These are phyloP conservation scores for Mucor ambiguus DNA, from an alignment of 371 early-diverging fungal species.

Conservation along the genomic window DNA sequence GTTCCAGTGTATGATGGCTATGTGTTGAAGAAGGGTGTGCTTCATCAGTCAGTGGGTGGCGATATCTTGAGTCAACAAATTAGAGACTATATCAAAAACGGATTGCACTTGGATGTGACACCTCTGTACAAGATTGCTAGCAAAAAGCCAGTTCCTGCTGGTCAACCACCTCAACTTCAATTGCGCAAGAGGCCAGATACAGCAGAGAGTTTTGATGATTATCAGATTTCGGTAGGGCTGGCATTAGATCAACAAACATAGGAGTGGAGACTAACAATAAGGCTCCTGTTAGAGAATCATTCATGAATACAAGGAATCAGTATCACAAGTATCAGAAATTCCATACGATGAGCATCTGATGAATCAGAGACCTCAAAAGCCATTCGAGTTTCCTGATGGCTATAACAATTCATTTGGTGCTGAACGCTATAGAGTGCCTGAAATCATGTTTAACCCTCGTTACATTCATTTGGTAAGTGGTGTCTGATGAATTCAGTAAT, in stretches of 20 bases:
- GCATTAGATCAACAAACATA: background rate
- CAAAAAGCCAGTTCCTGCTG: slow-evolving; percentile 75
- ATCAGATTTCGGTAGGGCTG: slow-evolving; percentile 60
- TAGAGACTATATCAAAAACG: slow-evolving; percentile 61
- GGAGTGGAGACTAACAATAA: background rate
- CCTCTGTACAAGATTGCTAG: slow-evolving; percentile 83
- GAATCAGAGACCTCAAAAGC: slow-evolving; percentile 64
- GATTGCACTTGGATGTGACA: slow-evolving; percentile 66
- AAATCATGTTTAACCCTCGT: slow-evolving; percentile 69
- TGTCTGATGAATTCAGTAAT: background rate
- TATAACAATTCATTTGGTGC: slow-evolving; percentile 82
- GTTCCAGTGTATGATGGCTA: slow-evolving; percentile 97
- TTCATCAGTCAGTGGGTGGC: slow-evolving; percentile 81
- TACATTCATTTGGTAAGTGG: slow-evolving; percentile 15
- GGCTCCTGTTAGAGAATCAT: slow-evolving; percentile 52
- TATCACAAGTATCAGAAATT: slow-evolving; percentile 83
- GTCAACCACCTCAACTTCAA: slow-evolving; percentile 62
- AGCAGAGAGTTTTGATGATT: slow-evolving; percentile 67
- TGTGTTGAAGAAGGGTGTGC: slow-evolving; percentile 87
- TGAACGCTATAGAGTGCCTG: slow-evolving; percentile 84
- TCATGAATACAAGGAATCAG: slow-evolving; percentile 92
- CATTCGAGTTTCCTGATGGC: slow-evolving; percentile 95
- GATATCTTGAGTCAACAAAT: slow-evolving; percentile 82
- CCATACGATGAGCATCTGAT: slow-evolving; percentile 63
- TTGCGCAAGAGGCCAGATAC: slow-evolving; percentile 63